A percentile compares a stretch with the other conserved stretches of the same genome.
Conservation (phyloP, 306 rosid genomes). For the Quercus engelmannii region DNA sequence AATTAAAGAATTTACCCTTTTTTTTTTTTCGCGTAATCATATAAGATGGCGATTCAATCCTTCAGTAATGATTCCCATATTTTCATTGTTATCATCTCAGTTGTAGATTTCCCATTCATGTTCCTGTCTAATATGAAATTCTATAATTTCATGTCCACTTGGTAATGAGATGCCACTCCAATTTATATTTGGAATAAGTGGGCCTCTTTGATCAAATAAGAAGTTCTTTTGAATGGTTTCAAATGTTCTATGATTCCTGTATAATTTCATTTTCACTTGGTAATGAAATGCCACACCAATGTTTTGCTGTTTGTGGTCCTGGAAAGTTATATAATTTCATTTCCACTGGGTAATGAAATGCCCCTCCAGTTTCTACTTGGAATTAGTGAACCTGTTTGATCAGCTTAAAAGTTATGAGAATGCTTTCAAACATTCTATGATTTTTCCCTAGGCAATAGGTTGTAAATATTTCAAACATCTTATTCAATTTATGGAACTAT, state of each 20-base stretch:
- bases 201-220: no score
- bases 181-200: no score
- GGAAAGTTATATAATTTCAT: no score
- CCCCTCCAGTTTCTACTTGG: background rate
- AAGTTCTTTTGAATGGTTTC: no score
- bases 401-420: background rate
- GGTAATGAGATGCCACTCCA: background rate
- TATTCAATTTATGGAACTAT: background rate
- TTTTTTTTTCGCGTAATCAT: background rate
- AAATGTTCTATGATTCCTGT: no score
- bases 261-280: background rate
- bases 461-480: background rate
- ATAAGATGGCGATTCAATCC: background rate
- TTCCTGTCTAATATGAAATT: background rate
- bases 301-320: background rate
- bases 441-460: background rate
- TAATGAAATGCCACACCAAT: background rate
- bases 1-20: background rate
- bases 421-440: background rate
- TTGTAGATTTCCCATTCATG: no score
- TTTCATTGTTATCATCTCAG: background rate
- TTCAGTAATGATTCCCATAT: background rate
- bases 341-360: background rate
- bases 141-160: background rate
- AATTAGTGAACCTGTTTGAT: background rate